phyloP scores from a whole-genome alignment of 192 early-diverging fungal genomes.

The Spizellomyces punctatus region DNA sequence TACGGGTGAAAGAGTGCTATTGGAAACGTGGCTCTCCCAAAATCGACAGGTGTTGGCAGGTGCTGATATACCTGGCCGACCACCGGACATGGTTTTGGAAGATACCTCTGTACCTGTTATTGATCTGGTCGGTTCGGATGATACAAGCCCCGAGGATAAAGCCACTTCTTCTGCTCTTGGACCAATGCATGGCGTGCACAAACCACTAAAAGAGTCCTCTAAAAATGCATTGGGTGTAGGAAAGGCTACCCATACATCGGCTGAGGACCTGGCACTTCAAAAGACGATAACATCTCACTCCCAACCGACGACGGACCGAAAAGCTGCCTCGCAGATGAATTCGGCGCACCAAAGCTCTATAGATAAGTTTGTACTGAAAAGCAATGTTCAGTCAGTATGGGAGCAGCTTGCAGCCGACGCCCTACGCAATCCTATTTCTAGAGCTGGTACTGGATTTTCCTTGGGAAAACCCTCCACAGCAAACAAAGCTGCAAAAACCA shows the following conservation, averaged over 20 bases:
- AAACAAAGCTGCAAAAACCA: slow-evolving; percentile 5
- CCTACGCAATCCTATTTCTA: not conserved
- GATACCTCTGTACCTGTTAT: not conserved
- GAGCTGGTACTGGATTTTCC: not conserved
- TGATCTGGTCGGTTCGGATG: not conserved
- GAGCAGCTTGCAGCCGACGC: slow-evolving; percentile 24
- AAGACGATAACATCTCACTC: too few species aligned
- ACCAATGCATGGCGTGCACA: not conserved
- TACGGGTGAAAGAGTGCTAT: not conserved
- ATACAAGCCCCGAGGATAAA: too few species aligned
- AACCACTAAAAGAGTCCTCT: not conserved
- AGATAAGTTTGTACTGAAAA: too few species aligned
- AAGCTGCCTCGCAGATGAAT: too few species aligned
- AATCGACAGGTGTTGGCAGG: not conserved
- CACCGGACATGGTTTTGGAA: not conserved
- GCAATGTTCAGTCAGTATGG: not conserved
- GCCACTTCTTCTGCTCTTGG: not conserved
- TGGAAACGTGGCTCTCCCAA: slow-evolving; percentile 6
- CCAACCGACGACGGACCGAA: too few species aligned
- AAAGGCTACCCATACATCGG: too few species aligned
- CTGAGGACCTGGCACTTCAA: too few species aligned
- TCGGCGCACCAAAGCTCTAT: too few species aligned
- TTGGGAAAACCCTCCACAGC: not conserved
- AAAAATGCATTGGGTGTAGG: not conserved
- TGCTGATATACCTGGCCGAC: not conserved